Evolutionary conservation across 2,329 filamentous ascomycete genomes (phyloP), one percentile per base, ranked within the genome.

Genomic region (Myriosclerotinia scirpicola): DNA sequence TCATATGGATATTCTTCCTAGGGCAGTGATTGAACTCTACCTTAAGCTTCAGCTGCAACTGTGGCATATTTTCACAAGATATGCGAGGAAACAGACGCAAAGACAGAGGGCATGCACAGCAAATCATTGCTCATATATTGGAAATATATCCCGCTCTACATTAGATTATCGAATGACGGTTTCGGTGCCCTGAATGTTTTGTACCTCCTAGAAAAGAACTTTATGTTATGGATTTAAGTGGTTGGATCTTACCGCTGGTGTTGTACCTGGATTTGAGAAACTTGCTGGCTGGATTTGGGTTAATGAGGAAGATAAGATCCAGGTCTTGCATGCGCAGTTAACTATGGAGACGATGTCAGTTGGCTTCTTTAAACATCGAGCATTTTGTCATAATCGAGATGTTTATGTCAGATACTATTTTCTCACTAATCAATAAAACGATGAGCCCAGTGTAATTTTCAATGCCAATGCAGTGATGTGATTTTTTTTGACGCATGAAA

Each of bases 21-120:
- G 46, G 9, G 46, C 46, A 11, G n/a, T 22, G 20, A 22, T 48
- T 4, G 20, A 22, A 11, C 11, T 11, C 2, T 48, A 48, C 20
- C n/a, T 22, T 2, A 22, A 20, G 9, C n/a, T 11, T 48, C 7
- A 6, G 3, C 20, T 48, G 20, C 46, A 48, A 11, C 1, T 48
- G 46, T 48, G 3, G 7, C 11, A 11, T 9, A 9, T 48, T 8
- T 11, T 5, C 0, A 48, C 6, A 8, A 11, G 20, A 48, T 11
- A 9, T 2, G n/a, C 8, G n/a, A 11, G 20, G 46, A 2, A 8
- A n/a, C 2, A 20, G 46, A 3, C n/a, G 5, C 1, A 48, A 0
- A 4, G 46, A 20, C 5, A 11, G 12, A 48, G 20, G 20, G 8
- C 4, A 11, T n/a, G 46, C 46, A 20, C 9, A 20, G 46, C 20